Evolutionary conservation across 139 green algal genomes (phyloP).

Genomic region (Tetradesmus lagerheimii): DNA sequence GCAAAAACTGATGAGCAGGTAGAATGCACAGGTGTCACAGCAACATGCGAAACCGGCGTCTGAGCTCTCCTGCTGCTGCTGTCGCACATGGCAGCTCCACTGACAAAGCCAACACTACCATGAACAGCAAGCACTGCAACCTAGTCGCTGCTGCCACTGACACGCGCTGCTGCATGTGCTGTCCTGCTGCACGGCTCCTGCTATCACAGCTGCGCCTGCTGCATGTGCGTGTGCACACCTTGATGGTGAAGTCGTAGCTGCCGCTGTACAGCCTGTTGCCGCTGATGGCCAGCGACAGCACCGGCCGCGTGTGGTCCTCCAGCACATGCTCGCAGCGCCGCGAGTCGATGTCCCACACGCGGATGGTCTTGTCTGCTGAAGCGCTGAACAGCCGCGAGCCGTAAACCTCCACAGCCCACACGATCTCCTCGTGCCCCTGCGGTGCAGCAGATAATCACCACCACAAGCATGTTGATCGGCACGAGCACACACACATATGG

Average conservation of each 20-base stretch:
- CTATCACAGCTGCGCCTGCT: neutral
- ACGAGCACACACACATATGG: no score
- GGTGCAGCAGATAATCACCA: neutral
- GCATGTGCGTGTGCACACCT: slow-evolving; percentile 49
- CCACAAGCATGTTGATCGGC: no score
- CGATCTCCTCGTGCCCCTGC: slow-evolving; percentile 95
- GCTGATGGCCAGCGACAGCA: slow-evolving; percentile 89
- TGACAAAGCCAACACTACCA: no score
- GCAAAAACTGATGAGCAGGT: neutral
- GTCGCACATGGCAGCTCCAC: neutral
- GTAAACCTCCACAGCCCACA: slow-evolving; percentile 92
- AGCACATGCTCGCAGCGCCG: slow-evolving; percentile 83
- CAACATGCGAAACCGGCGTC: neutral
- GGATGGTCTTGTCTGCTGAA: slow-evolving; percentile 93
- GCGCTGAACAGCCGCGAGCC: slow-evolving; percentile 85
- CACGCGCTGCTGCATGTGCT: no score
- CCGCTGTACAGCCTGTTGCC: slow-evolving; percentile 88
- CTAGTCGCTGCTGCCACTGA: no score
- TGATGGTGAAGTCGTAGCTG: slow-evolving; percentile 95
- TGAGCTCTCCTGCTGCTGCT: neutral
- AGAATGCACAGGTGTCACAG: no score
- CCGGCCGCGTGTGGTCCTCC: slow-evolving; percentile 91
- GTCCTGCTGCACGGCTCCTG: neutral
- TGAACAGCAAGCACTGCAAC: no score
- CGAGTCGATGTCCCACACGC: slow-evolving; percentile 88